Evolutionary conservation across 2,329 filamentous ascomycete genomes (phyloP), one percentile per base, ranked within the genome.

Genomic region (Stagonosporopsis rhizophila): DNA sequence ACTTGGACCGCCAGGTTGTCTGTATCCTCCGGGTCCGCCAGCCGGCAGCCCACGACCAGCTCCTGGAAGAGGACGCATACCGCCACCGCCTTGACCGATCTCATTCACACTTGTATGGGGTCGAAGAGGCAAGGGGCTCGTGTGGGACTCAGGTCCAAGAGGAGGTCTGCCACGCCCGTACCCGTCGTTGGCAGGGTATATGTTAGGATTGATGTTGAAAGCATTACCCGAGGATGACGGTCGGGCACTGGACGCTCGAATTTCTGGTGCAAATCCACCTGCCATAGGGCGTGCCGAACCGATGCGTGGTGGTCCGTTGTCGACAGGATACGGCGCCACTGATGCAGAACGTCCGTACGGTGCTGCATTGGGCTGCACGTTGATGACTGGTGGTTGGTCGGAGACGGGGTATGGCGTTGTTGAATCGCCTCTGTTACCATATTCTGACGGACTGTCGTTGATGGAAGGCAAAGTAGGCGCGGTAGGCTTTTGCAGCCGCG

Each of bases 251-350:
- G 81, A 79, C 23, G 82, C 77, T 6, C 83, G 82, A 4, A 83
- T 71, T 35, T 81, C 80, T 2, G 82, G 72, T 32, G 73, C 77
- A 64, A 79, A 78, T 20, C 77, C 78, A 9, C 76, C 76, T 27
- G 73, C 73, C 44, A 68, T 68, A 53, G 74, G 63, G 34, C 69
- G 68, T 46, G 64, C 62, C 19, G 65, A 64, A 32, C 64, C 67
- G 45, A 74, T 71, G n/a, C 80, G 81, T 42, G 82, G 79, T 19
- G 86, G 83, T 49, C 81, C 79, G 62, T 90, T 87, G 61, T 90
- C 88, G 45, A 87, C 82, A 0, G 89, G 89, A 66, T 92, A 92
- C 1, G 89, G 89, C 1, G 87, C 86, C 20, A 83, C 80, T 9
- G 87, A 83, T 15, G 85, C 75, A 30, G 85, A 80, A 25, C 76